A percentile compares a stretch with the other conserved stretches of the same genome.
Evolutionary conservation across 805 yeast species (phyloP).

Genomic region (Debaryomyces castellii): DNA sequence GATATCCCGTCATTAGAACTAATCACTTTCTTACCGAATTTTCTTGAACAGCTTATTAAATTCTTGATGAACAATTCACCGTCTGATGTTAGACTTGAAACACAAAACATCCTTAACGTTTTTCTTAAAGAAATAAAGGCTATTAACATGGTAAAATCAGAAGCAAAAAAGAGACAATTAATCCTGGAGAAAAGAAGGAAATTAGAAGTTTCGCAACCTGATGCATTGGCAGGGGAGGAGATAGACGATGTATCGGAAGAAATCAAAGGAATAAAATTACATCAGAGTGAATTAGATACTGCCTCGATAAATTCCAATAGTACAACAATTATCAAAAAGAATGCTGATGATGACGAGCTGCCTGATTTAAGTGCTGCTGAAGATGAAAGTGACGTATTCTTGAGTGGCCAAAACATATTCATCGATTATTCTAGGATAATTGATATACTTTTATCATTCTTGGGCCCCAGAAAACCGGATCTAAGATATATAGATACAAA

Average conservation of each 20-base stretch:
- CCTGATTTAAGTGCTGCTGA: constrained; percentile 1
- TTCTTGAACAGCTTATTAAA: constrained; percentile 77
- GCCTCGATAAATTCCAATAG: constrained; percentile 26
- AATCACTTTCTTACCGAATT: constrained; percentile 83
- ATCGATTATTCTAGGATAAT: constrained; percentile 79
- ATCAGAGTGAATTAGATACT: constrained; percentile 9
- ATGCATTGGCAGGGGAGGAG: constrained; percentile 1
- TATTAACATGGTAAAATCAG: constrained; percentile 65
- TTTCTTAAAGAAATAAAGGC: constrained; percentile 79
- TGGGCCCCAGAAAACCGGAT: constrained; percentile 52
- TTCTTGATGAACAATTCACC: constrained; percentile 77
- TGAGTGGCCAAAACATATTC: constrained; percentile 68
- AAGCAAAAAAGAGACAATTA: constrained; percentile 35
- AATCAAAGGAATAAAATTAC: not conserved
- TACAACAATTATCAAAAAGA: constrained; percentile 22
- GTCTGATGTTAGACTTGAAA: constrained; percentile 82
- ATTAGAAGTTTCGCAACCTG: constrained; percentile 6
- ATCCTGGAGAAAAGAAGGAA: constrained; percentile 12
- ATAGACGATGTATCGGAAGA: constrained; percentile 1
- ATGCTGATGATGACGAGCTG: constrained; percentile 4
- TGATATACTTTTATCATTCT: constrained; percentile 75
- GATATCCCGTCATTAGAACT: constrained; percentile 90
- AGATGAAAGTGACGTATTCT: constrained; percentile 25
- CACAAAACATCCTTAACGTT: constrained; percentile 72
- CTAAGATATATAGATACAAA: constrained; percentile 23